These are phyloP conservation scores for Neurospora sp. DNA, from an alignment of 495 filamentous ascomycete genomes.

Conservation along the genomic window DNA sequence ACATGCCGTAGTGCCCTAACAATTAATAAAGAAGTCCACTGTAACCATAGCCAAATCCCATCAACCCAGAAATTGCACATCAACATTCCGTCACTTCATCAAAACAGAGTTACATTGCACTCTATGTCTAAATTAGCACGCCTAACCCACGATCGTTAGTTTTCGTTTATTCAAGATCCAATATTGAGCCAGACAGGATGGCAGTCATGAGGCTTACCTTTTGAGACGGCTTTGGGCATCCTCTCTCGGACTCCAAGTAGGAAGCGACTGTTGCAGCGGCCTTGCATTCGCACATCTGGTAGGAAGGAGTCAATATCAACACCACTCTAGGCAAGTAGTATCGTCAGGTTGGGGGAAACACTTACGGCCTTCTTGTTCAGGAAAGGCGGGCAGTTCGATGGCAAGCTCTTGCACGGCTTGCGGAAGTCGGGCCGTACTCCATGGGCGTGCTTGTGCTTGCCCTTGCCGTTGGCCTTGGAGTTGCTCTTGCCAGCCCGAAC, in stretches of 20 bases:
- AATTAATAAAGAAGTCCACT: background rate
- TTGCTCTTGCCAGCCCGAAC: background rate
- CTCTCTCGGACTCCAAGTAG: constrained; percentile 9
- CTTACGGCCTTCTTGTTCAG: constrained; percentile 9
- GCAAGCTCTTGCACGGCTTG: constrained; percentile 2
- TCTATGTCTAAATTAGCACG: background rate
- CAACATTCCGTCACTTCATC: background rate
- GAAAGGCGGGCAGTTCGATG: constrained; percentile 8
- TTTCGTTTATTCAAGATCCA: background rate
- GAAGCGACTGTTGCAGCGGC: constrained; percentile 4
- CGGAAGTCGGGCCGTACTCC: constrained; percentile 9
- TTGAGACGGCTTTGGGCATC: constrained; percentile 7
- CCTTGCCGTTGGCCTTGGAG: background rate
- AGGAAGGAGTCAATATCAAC: background rate
- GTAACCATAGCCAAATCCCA: background rate
- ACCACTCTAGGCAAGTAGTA: background rate
- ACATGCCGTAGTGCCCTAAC: background rate
- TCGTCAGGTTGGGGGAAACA: background rate
- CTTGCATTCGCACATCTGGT: constrained; percentile 11
- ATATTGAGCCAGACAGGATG: background rate
- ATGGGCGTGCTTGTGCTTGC: constrained; percentile 1
- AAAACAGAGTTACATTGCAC: background rate
- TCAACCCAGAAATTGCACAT: background rate
- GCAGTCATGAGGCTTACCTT: constrained; percentile 2
- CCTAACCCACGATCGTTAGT: background rate